Conservation (phyloP, 2,329 filamentous ascomycete genomes). For the Paradendryphiella salina region DNA sequence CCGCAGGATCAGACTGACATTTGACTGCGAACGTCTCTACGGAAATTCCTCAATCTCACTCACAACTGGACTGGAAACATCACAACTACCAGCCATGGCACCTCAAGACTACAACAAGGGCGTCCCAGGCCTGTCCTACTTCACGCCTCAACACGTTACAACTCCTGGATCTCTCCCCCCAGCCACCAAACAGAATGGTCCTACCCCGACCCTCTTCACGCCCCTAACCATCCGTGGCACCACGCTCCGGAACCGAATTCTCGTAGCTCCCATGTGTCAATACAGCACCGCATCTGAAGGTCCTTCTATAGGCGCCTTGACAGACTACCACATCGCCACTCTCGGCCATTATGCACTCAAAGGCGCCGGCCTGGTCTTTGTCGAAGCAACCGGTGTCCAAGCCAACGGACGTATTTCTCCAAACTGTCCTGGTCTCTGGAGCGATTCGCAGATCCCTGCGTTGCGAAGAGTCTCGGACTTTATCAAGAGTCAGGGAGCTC, state of each 20-base stretch:
- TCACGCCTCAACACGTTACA: slow-evolving; percentile 51
- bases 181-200: slow-evolving; percentile 8
- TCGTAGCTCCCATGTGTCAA: slow-evolving; percentile 48
- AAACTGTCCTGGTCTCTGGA: slow-evolving; percentile 45
- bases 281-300: slow-evolving; percentile 41
- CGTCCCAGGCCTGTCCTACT: slow-evolving; percentile 47
- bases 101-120: slow-evolving; percentile 34
- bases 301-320: slow-evolving; percentile 42
- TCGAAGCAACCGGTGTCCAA: slow-evolving; percentile 46
- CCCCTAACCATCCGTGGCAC: slow-evolving; percentile 43
- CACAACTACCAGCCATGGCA: slow-evolving; percentile 23
- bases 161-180: slow-evolving; percentile 45
- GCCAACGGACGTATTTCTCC: slow-evolving; percentile 43
- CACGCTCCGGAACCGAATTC: slow-evolving; percentile 44
- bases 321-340: slow-evolving; percentile 46
- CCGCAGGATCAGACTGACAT: no score
- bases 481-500: slow-evolving; percentile 40
- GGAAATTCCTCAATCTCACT: no score
- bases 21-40: no score
- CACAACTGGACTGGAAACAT: not conserved
- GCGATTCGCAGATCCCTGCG: slow-evolving; percentile 43
- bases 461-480: slow-evolving; percentile 41
- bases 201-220: slow-evolving; percentile 40
- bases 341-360: slow-evolving; percentile 48
- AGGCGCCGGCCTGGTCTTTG: slow-evolving; percentile 41